Evolutionary conservation across 352 stramenopile genomes (phyloP), one percentile per base, ranked within the genome.

Genomic region (Phytophthora hibernalis): DNA sequence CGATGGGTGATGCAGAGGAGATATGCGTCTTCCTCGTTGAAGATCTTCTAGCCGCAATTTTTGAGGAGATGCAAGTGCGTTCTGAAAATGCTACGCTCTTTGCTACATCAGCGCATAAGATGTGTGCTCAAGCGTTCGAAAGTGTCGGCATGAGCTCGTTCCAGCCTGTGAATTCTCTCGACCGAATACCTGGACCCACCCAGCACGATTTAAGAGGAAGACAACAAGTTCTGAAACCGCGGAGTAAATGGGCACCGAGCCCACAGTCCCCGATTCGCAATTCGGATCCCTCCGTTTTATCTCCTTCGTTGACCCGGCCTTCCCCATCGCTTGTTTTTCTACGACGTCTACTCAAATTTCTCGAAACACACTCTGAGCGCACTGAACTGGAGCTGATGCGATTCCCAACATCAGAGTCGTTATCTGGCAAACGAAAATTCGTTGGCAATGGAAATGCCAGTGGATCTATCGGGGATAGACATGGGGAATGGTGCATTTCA

Each of bases 1-100:
- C 58, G 5, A 24, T 85, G 21, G 72, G 61, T 8, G 75, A 83
- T 18, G 70, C 77, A 0, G 79, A 88, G 47, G 72, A 83, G 5
- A 60, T 68, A 1, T 73, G 64, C 16, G 60, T 74, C 12, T 72
- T 66, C 37, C 31, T 84, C 5, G 5, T 82, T 13, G 49, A 71
- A 9, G 79, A 83, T 26, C 42, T 80, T 6, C 31, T 84, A 12
- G 54, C 70, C 20, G 72, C 69, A n/a, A 76, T 88, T 28, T 88
- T 88, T 15, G 24, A 73, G 22, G 69, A 84, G 38, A 83, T 86
- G 74, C 69, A 77, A 38, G 70, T 82, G 20, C 54, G 55, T 7
- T 45, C 70, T 3, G 66, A 84, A 35, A 88, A 76, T 54, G 42
- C 51, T 20, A 33, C 40, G 0, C 51, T 72, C 4, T 75, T 88